Evolutionary conservation across 2,329 filamentous ascomycete genomes (phyloP).

Genomic region (Ascochyta lentis): DNA sequence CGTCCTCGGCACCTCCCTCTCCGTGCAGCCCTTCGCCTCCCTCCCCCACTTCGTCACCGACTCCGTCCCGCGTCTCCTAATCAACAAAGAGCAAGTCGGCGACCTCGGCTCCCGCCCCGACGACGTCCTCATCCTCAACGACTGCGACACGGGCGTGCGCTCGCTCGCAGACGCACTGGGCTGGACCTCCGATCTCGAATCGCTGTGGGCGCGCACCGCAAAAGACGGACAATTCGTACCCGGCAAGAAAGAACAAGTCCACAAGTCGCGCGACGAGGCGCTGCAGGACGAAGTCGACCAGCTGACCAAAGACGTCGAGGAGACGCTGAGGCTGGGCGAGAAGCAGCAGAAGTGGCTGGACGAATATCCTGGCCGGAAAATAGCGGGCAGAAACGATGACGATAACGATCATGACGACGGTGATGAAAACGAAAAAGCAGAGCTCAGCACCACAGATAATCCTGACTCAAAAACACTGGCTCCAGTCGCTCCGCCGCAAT

Average conservation of each 20-base stretch:
- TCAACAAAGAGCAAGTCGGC: slow-evolving; percentile 87
- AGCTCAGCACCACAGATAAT: background rate
- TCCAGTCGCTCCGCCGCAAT: background rate
- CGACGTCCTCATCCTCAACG: slow-evolving; percentile 82
- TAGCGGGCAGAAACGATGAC: slow-evolving; percentile 21
- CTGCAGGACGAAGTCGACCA: slow-evolving; percentile 65
- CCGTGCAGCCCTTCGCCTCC: slow-evolving; percentile 86
- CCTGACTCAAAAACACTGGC: background rate
- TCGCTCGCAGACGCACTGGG: slow-evolving; percentile 80
- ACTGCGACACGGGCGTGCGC: slow-evolving; percentile 83
- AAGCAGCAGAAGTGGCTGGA: slow-evolving; percentile 45
- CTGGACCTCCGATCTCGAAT: slow-evolving; percentile 84
- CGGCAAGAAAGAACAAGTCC: slow-evolving; percentile 46
- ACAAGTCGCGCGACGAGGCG: slow-evolving; percentile 60
- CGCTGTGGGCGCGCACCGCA: slow-evolving; percentile 72
- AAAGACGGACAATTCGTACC: slow-evolving; percentile 46
- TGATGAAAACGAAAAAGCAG: slow-evolving; percentile 12
- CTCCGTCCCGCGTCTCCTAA: slow-evolving; percentile 75
- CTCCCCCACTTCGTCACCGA: slow-evolving; percentile 71
- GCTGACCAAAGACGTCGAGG: slow-evolving; percentile 64
- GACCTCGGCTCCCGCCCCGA: slow-evolving; percentile 77
- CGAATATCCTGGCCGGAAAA: slow-evolving; percentile 40
- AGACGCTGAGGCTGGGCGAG: slow-evolving; percentile 52
- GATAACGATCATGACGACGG: no score
- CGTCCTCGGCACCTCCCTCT: slow-evolving; percentile 86